Percentiles rank a stretch among this genome's conserved stretches.
Conservation (phyloP, 2,329 filamentous ascomycete species). For the Elsinoe arachidis region DNA sequence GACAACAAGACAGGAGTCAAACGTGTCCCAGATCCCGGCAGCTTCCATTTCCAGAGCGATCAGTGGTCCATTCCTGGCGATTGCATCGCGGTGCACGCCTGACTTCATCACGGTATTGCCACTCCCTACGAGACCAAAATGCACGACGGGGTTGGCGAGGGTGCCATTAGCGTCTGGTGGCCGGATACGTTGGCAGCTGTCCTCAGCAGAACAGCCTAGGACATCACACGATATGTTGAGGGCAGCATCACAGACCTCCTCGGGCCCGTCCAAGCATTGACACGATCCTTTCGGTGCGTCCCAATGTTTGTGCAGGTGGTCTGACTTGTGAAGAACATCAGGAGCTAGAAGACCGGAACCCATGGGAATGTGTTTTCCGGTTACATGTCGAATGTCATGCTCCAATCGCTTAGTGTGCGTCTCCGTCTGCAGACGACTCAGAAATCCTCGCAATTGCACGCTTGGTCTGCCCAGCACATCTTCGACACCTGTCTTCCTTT, state of each 20-base stretch:
- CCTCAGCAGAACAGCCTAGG: neutral
- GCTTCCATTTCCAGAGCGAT: conserved; percentile 22
- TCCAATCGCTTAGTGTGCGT: no score
- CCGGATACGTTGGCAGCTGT: no score
- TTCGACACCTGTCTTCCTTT: neutral
- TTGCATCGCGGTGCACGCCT: conserved; percentile 14
- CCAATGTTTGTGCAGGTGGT: neutral
- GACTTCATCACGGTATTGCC: conserved; percentile 17
- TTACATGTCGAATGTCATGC: no score
- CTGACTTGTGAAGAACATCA: neutral
- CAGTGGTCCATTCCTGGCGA: conserved; percentile 20
- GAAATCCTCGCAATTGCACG: no score
- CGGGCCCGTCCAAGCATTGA: neutral
- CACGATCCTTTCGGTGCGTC: neutral
- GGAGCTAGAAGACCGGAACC: neutral
- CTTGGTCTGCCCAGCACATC: no score
- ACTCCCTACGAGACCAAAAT: conserved; percentile 14
- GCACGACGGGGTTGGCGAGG: neutral
- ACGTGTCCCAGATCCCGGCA: conserved; percentile 12
- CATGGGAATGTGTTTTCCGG: no score
- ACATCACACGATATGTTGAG: neutral
- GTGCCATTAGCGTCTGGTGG: no score
- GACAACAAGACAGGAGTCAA: conserved; percentile 11
- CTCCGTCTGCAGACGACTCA: no score
- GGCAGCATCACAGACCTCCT: neutral